Percentiles rank a stretch among this genome's conserved stretches.
phyloP scores from a whole-genome alignment of 2,329 filamentous ascomycete species.

The Alternaria novae-zelandiae region DNA sequence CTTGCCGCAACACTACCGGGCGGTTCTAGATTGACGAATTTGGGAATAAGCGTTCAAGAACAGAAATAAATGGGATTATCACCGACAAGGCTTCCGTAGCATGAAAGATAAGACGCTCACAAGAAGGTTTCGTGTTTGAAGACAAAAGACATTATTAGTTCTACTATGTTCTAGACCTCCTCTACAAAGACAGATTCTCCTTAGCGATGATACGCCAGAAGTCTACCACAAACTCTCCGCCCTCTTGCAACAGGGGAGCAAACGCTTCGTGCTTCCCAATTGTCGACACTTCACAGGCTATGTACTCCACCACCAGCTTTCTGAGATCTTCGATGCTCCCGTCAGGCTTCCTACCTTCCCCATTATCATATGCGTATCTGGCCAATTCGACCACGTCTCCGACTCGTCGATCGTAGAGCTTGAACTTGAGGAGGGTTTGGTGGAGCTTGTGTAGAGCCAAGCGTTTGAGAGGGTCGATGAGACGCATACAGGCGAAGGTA shows the following conservation, averaged over 20 bases:
- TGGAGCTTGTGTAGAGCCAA: slow-evolving; percentile 39
- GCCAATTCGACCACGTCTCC: slow-evolving; percentile 32
- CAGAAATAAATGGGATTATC: not conserved
- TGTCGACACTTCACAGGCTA: slow-evolving; percentile 25
- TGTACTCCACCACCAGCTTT: slow-evolving; percentile 30
- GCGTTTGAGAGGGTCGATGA: slow-evolving; percentile 29
- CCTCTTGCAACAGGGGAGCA: slow-evolving; percentile 24
- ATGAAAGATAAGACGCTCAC: not conserved
- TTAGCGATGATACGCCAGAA: slow-evolving; percentile 9
- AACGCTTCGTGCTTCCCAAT: slow-evolving; percentile 27
- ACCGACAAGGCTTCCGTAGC: not conserved
- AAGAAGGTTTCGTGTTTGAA: not conserved
- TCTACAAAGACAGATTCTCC: not conserved
- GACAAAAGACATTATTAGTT: no score
- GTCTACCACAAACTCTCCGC: slow-evolving; percentile 35
- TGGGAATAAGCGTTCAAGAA: not conserved
- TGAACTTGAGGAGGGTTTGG: slow-evolving; percentile 30
- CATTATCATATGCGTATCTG: slow-evolving; percentile 31
- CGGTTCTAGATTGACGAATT: no score
- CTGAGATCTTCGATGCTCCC: slow-evolving; percentile 28
- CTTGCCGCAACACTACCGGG: not conserved
- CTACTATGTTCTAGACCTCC: no score
- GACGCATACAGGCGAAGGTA: slow-evolving; percentile 29
- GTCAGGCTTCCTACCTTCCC: slow-evolving; percentile 11
- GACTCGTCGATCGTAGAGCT: slow-evolving; percentile 26